Evolutionary conservation across 352 stramenopile species (phyloP), one percentile per base, ranked within the genome.

Genomic region (Phytophthora rubi): DNA sequence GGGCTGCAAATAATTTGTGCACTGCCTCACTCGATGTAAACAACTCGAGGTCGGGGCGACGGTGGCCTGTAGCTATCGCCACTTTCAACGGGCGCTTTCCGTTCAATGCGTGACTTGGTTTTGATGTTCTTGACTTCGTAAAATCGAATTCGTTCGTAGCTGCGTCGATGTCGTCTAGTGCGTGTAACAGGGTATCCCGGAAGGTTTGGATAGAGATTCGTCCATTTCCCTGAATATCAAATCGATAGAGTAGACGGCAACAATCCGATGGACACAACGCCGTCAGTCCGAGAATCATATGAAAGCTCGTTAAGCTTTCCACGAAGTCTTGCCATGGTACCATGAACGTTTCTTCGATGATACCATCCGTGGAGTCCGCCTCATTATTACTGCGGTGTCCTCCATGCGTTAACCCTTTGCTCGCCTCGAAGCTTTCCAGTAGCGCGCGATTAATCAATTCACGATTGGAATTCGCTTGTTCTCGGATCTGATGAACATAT

Each of bases 241-340:
- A 86, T 26, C 76, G 79, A 67, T 86, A 84, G 7, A 86, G 53
- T 2, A 86, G 51, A 23, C 76, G 74, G 18, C 76, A 84, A 45
- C 62, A 79, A n/a, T 82, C 58, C 1, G 60, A 62, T 12, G 58
- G 35, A 2, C 62, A 16, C 15, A 70, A 9, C 51, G 33, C 26
- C 37, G 53, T 10, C 18, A 66, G 10, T 30, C 18, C 59, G 28
- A 83, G 18, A 1, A 58, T 39, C 6, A 6, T 33, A 47, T 85
- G 75, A 42, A 83, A 80, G 3, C 16, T 54, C 18, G 18, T 8
- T n/a, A 85, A 54, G 16, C 30, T 32, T 30, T 55, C 61, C 12
- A 76, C 15, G 47, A 85, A 81, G 10, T 68, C 59, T 18, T 45
- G 44, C 72, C 73, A 85, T 1, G 60, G 26, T n/a, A 68, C 8